Percentiles rank a stretch among this genome's conserved stretches.
Evolutionary conservation across 1,284 basidiomycete species (phyloP).

Genomic region (Wolfiporia cocos): DNA sequence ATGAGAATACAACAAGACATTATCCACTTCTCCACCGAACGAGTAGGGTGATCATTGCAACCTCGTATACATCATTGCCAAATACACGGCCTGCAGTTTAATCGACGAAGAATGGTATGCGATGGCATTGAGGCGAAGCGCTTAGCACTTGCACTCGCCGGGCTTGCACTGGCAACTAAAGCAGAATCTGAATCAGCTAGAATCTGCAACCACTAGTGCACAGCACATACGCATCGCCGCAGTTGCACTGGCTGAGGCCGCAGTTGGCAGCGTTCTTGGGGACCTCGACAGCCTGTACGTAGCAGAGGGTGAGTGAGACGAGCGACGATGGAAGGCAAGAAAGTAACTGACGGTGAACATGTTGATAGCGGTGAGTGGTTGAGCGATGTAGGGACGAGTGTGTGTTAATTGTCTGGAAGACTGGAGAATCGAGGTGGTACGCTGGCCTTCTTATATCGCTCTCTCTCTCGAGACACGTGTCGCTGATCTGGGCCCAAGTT

Average conservation of each 20-base stretch:
- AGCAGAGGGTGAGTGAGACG: neutral
- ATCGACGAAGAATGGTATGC: too few relatives aligned
- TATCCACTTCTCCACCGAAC: too few relatives aligned
- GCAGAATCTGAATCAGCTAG: too few relatives aligned
- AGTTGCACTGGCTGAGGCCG: slow-evolving; percentile 42
- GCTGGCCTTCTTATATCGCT: slow-evolving; percentile 4
- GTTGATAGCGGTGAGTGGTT: slow-evolving; percentile 1
- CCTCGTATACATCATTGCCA: too few relatives aligned
- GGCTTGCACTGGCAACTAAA: slow-evolving; percentile 50
- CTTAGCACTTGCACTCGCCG: slow-evolving; percentile 58
- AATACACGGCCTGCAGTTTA: too few relatives aligned
- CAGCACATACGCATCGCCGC: slow-evolving; percentile 40
- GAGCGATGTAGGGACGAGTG: neutral
- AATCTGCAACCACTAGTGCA: neutral
- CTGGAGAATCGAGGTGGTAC: neutral
- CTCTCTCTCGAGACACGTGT: slow-evolving; percentile 5
- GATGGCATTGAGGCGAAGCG: too few relatives aligned
- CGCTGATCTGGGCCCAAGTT: too few relatives aligned
- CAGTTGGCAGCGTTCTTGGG: slow-evolving; percentile 42
- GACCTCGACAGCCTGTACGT: slow-evolving; percentile 32
- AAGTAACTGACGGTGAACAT: slow-evolving; percentile 9
- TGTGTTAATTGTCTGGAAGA: slow-evolving; percentile 3
- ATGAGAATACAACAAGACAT: too few relatives aligned
- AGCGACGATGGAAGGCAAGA: neutral
- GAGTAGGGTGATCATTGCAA: too few relatives aligned